phyloP scores from a whole-genome alignment of 2,329 filamentous ascomycete genomes.

The Diaporthe citrichinensis region DNA sequence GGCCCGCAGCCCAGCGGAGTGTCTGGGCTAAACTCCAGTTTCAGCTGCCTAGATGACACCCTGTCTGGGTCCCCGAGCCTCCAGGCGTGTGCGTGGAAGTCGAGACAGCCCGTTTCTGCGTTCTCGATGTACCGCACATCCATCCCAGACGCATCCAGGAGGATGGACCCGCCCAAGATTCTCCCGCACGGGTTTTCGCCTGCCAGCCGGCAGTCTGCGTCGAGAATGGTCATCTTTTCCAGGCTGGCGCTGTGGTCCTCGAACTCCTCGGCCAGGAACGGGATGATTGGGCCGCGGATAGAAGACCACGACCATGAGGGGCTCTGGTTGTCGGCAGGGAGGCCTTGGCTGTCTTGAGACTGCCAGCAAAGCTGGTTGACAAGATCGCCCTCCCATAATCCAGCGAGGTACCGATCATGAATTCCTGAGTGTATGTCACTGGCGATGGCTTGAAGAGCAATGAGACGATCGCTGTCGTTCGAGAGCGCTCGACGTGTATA shows the following conservation, averaged over 20 bases:
- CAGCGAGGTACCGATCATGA: background rate
- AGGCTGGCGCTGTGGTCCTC: background rate
- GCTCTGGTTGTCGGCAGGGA: constrained; percentile 1
- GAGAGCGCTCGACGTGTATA: background rate
- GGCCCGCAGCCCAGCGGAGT: background rate
- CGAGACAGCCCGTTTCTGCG: background rate
- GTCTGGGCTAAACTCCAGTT: background rate
- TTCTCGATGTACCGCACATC: background rate
- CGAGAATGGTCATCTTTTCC: background rate
- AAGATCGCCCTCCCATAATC: background rate
- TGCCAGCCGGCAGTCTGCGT: background rate
- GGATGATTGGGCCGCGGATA: background rate
- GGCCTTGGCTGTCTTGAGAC: background rate
- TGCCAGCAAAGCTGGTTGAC: background rate
- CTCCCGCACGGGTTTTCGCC: background rate
- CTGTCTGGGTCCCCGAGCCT: too few relatives aligned
- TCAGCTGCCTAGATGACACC: background rate
- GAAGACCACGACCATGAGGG: constrained; percentile 5
- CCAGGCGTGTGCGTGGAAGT: background rate
- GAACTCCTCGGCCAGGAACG: background rate
- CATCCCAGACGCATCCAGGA: background rate
- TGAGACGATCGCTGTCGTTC: background rate
- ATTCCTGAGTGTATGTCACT: background rate
- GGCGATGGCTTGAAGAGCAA: background rate
- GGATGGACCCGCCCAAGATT: background rate